phyloP scores from a whole-genome alignment of 2,329 filamentous ascomycete species.

The Colletotrichum destructivum region DNA sequence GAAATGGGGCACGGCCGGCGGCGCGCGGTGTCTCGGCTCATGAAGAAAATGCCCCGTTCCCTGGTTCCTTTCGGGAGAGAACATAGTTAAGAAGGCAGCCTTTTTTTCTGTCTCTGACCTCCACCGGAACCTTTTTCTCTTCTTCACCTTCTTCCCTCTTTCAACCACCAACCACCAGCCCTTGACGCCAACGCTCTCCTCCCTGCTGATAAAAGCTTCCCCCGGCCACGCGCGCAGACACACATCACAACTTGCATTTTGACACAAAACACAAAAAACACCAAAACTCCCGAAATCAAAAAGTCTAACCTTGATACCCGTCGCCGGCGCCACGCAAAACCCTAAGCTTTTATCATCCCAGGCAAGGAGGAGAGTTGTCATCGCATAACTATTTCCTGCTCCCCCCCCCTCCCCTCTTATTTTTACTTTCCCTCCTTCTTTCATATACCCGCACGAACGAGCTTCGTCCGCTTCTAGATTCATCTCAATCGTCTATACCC shows the following conservation, averaged over 20 bases:
- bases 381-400: neutral
- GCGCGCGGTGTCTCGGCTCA: conserved; percentile 33
- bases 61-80: conserved; percentile 11
- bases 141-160: conserved; percentile 7
- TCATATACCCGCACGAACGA: conserved; percentile 11
- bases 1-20: conserved; percentile 18
- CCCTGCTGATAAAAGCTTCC: conserved; percentile 37
- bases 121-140: neutral
- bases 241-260: neutral
- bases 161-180: conserved; percentile 21
- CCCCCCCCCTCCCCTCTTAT: too few relatives aligned
- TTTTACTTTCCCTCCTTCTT: neutral
- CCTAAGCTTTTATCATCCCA: conserved; percentile 28
- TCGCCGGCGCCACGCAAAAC: conserved; percentile 29
- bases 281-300: neutral
- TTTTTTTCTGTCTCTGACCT: neutral
- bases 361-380: conserved; percentile 40
- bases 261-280: neutral
- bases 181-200: conserved; percentile 32
- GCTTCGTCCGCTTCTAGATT: conserved; percentile 6
- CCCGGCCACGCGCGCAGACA: conserved; percentile 8
- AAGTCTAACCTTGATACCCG: conserved; percentile 20
- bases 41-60: conserved; percentile 36
- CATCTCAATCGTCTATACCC: too few relatives aligned
- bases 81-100: conserved; percentile 30